phyloP scores from a whole-genome alignment of 2,329 filamentous ascomycete species.

The Iodosphaeria phyllophila region DNA sequence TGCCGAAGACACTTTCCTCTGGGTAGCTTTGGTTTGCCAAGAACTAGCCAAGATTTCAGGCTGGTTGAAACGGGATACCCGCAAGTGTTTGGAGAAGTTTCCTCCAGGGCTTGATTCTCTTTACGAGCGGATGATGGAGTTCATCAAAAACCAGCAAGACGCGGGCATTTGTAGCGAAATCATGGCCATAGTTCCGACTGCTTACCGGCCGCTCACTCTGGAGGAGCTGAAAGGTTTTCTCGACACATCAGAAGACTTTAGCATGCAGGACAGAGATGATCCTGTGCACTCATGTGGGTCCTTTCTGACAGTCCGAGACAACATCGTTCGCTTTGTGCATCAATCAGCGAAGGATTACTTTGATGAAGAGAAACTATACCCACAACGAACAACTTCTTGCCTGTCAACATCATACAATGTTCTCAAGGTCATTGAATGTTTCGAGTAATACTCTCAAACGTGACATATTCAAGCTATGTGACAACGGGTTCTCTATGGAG shows the following conservation, averaged over 20 bases:
- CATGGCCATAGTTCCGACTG: constrained; percentile 12
- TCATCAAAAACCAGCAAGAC: constrained; percentile 12
- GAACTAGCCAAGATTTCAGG: constrained; percentile 8
- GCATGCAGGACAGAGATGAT: constrained; percentile 3
- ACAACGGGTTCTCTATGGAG: constrained; percentile 8
- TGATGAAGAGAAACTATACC: constrained; percentile 5
- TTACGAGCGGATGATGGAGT: constrained; percentile 18
- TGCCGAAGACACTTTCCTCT: constrained; percentile 22
- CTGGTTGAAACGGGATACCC: constrained; percentile 5
- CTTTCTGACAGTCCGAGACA: constrained; percentile 17
- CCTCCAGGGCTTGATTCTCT: constrained; percentile 16
- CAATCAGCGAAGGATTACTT: constrained; percentile 24
- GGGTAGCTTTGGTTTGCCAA: constrained; percentile 21
- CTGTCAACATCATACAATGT: no score
- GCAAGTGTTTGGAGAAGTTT: constrained; percentile 6
- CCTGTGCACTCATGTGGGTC: constrained; percentile 18
- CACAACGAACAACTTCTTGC: no score
- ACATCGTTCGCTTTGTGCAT: constrained; percentile 17
- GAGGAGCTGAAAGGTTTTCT: no score
- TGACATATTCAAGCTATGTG: constrained; percentile 15
- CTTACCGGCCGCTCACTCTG: constrained; percentile 18
- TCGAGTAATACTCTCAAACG: constrained; percentile 12
- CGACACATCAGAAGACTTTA: constrained; percentile 2
- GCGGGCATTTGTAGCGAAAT: constrained; percentile 13
- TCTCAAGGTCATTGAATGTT: constrained; percentile 15